Conservation (phyloP, 352 stramenopile species). For the Nothophytophthora sp. region DNA sequence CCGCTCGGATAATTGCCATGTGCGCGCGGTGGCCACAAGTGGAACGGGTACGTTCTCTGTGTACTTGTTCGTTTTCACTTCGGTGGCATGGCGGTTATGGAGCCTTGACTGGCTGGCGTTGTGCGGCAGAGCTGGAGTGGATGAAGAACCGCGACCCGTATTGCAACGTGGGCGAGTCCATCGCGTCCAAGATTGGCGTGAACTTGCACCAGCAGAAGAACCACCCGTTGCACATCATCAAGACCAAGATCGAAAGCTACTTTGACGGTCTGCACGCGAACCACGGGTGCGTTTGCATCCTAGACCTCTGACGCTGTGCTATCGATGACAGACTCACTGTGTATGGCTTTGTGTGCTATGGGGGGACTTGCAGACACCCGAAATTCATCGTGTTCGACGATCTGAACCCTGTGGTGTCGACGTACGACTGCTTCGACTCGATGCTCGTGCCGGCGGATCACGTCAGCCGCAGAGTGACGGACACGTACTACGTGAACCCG, state of each 20-base stretch:
- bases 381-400: conserved; percentile 88
- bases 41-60: conserved; percentile 2
- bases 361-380: conserved; percentile 39
- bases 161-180: conserved; percentile 89
- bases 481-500: conserved; percentile 92
- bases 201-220: conserved; percentile 86
- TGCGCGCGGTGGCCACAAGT: conserved; percentile 12
- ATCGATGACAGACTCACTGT: no score
- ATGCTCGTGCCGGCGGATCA: conserved; percentile 93
- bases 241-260: conserved; percentile 91
- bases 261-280: conserved; percentile 75
- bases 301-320: background rate
- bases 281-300: conserved; percentile 37
- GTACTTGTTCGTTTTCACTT: background rate
- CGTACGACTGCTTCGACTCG: conserved; percentile 90
- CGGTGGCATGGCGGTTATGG: background rate
- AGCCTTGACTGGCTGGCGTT: background rate
- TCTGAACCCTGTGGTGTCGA: conserved; percentile 85
- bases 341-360: conserved; percentile 1
- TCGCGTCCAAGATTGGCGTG: conserved; percentile 87
- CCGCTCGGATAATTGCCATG: background rate
- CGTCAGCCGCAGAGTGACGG: conserved; percentile 82
- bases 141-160: conserved; percentile 79
- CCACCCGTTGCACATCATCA: conserved; percentile 93
- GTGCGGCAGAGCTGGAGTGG: conserved; percentile 61